phyloP scores from a whole-genome alignment of 805 yeast species.

The Candida glaebosa region DNA sequence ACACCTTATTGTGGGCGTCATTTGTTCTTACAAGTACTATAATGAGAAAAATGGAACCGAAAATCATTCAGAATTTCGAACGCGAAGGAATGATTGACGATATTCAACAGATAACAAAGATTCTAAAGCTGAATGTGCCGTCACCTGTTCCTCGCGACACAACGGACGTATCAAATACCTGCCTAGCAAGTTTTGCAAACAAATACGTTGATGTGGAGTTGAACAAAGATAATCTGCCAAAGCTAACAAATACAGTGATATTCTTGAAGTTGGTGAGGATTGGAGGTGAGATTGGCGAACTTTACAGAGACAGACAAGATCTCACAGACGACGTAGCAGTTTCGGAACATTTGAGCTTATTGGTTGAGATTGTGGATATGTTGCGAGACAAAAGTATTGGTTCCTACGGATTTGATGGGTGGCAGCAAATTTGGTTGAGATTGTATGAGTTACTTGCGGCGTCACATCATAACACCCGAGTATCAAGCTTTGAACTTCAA shows the following conservation, averaged over 20 bases:
- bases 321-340: slow-evolving; percentile 10
- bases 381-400: slow-evolving; percentile 9
- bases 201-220: slow-evolving; percentile 30
- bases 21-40: slow-evolving; percentile 46
- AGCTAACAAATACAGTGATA: slow-evolving; percentile 15
- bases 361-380: slow-evolving; percentile 12
- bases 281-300: slow-evolving; percentile 23
- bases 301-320: slow-evolving; percentile 21
- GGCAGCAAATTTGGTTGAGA: slow-evolving; percentile 25
- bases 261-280: slow-evolving; percentile 13
- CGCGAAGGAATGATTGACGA: slow-evolving; percentile 72
- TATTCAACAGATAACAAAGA: slow-evolving; percentile 30
- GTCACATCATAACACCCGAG: slow-evolving; percentile 11
- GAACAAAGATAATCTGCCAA: slow-evolving; percentile 22
- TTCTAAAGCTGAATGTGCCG: slow-evolving; percentile 13
- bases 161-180: background rate
- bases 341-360: slow-evolving; percentile 15
- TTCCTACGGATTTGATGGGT: slow-evolving; percentile 31
- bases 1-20: slow-evolving; percentile 48
- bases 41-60: slow-evolving; percentile 39
- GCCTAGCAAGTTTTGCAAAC: slow-evolving; percentile 15
- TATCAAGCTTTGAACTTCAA: slow-evolving; percentile 75
- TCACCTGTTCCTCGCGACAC: slow-evolving; percentile 15
- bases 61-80: slow-evolving; percentile 49
- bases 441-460: slow-evolving; percentile 17